Conservation (phyloP, 768 basidiomycete genomes). For the Amanita pallidorosea region DNA sequence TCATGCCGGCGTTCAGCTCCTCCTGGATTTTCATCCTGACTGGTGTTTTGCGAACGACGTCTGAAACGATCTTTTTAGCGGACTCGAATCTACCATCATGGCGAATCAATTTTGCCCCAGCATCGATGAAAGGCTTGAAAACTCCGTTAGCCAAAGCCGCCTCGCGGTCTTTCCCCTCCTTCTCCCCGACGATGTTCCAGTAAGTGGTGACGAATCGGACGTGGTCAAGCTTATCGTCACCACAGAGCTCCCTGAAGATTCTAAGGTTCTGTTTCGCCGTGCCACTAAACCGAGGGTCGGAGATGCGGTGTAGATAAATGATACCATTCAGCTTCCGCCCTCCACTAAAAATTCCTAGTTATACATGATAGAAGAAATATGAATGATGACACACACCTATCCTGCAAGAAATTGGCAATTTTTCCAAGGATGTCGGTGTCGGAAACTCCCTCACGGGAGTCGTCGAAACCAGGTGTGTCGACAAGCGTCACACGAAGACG, state of each 20-base stretch:
- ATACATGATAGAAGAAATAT: background rate
- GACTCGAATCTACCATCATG: constrained; percentile 21
- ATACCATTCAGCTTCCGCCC: constrained; percentile 24
- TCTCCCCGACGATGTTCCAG: constrained; percentile 27
- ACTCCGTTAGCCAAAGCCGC: constrained; percentile 18
- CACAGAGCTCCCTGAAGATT: constrained; percentile 37
- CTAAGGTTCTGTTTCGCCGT: constrained; percentile 30
- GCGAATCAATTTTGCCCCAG: constrained; percentile 27
- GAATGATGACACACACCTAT: constrained; percentile 8
- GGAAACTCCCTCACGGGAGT: constrained; percentile 15
- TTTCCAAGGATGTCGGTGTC: constrained; percentile 25
- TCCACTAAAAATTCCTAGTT: background rate
- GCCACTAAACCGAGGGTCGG: constrained; percentile 27
- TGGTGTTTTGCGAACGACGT: constrained; percentile 12
- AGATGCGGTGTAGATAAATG: constrained; percentile 32
- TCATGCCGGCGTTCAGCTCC: constrained; percentile 10
- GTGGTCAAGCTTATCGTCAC: constrained; percentile 29
- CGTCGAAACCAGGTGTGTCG: constrained; percentile 37
- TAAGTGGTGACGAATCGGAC: constrained; percentile 36
- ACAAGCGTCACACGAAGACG: constrained; percentile 19
- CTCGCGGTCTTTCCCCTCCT: constrained; percentile 17
- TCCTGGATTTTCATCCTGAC: constrained; percentile 10
- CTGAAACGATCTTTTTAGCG: constrained; percentile 21
- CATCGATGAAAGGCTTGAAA: constrained; percentile 30
- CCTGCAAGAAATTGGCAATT: constrained; percentile 16